phyloP scores from a whole-genome alignment of 1,284 basidiomycete genomes.

The Lignosus rhinocerotis region DNA sequence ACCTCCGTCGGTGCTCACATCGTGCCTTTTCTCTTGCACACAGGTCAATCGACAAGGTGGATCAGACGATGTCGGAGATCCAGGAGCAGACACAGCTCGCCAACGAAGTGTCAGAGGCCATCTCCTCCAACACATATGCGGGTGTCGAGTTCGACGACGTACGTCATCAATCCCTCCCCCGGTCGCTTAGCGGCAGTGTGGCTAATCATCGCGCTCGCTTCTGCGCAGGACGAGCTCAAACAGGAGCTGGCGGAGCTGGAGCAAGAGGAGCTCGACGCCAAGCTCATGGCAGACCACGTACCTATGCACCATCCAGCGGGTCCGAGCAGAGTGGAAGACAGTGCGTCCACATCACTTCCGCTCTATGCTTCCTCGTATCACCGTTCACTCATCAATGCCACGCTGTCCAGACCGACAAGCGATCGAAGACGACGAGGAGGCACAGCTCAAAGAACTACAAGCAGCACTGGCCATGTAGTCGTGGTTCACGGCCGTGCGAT shows the following conservation, averaged over 20 bases:
- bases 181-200: neutral
- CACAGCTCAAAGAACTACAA: slow-evolving; percentile 89
- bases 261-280: slow-evolving; percentile 88
- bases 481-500: neutral
- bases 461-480: slow-evolving; percentile 85
- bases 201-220: neutral
- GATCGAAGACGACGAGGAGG: slow-evolving; percentile 93
- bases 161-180: slow-evolving; percentile 21
- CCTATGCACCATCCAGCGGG: slow-evolving; percentile 85
- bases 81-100: slow-evolving; percentile 93
- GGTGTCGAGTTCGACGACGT: slow-evolving; percentile 78
- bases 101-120: slow-evolving; percentile 94
- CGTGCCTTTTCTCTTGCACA: neutral
- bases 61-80: slow-evolving; percentile 88
- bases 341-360: slow-evolving; percentile 41
- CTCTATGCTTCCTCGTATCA: slow-evolving; percentile 3
- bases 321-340: slow-evolving; percentile 50
- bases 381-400: slow-evolving; percentile 15
- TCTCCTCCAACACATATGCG: slow-evolving; percentile 78
- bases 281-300: slow-evolving; percentile 87
- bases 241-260: slow-evolving; percentile 89
- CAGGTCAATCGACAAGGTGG: slow-evolving; percentile 91
- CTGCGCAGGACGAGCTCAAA: slow-evolving; percentile 74
- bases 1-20: neutral
- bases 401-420: slow-evolving; percentile 41